Evolutionary conservation across 2,329 filamentous ascomycete species (phyloP), one percentile per base, ranked within the genome.

Genomic region (Fusarium lateritium): DNA sequence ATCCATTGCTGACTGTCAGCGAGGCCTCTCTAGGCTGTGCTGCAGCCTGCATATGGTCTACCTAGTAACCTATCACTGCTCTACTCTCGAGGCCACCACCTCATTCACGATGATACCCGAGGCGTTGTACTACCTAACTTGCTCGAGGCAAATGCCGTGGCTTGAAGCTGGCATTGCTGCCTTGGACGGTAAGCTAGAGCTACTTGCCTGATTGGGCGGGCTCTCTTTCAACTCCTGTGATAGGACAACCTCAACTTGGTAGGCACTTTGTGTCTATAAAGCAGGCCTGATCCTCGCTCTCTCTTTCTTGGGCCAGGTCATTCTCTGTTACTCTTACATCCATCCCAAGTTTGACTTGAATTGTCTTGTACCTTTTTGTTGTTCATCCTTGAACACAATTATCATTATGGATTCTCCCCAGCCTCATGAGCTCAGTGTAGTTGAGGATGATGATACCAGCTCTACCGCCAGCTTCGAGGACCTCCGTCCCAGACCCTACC

Each of bases 401-500:
- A 47, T 53, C 44, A 62, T 42, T 47, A 74, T 72, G 66, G 63
- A 68, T 11, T 7, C 56, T 40, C 28, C 65, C 39, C 64, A 60
- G 19, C 44, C 50, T 26, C 46, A 62, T 14, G 56, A 71, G 45
- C 31, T 68, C 51, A 56, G 47, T 13, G 26, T 67, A 14, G 50
- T 56, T 13, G 60, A 58, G 3, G 54, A 21, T n/a, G 69, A 67
- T 17, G 70, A 72, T 24, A 54, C 62, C 9, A 63, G 59, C 52
- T 75, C 73, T 28, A 60, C 71, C 19, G 67, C 34, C 22, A 75
- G 72, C 57, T 75, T 74, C 43, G 73, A 75, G 33, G 54, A 73
- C 9, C 24, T 73, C 14, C 46, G 40, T 34, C 33, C 28, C 14
- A 36, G 60, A 22, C 22, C 38, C n/a, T 40, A 42, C 21, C 40